A percentile compares a stretch with the other conserved stretches of the same genome.
phyloP scores from a whole-genome alignment of 345 rosid species.

The Eucalyptus cloeziana region DNA sequence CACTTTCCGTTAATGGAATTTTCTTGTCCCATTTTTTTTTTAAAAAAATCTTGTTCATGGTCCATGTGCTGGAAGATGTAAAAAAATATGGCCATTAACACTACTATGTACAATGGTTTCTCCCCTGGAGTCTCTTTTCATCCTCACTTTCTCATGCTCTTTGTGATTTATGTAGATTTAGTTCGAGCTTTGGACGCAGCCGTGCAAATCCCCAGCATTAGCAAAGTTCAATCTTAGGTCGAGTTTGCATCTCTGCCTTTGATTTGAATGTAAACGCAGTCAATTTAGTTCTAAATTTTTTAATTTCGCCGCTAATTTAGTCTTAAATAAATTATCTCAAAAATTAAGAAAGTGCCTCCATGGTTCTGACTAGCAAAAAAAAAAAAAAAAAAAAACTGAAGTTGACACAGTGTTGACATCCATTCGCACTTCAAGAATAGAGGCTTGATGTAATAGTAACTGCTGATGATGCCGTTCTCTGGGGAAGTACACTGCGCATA shows the following conservation, averaged over 20 bases:
- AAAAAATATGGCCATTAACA: not conserved
- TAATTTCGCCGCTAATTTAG: too few relatives aligned
- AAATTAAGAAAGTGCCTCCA: not conserved
- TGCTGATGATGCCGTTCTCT: not conserved
- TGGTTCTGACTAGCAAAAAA: not conserved
- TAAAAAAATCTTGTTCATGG: not conserved
- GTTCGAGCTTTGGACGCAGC: not conserved
- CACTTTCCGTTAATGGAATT: constrained; percentile 15
- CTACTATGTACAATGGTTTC: not conserved
- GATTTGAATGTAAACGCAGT: not conserved
- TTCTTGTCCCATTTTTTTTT: not conserved
- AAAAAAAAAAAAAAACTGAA: not conserved
- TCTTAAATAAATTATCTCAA: not conserved
- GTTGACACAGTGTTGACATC: not conserved
- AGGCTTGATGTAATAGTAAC: not conserved
- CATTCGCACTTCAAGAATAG: not conserved
- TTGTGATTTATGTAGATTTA: not conserved
- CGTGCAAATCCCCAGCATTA: not conserved
- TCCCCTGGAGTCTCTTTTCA: not conserved
- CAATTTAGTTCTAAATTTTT: too few relatives aligned
- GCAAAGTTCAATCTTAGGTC: not conserved
- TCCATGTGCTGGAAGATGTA: not conserved
- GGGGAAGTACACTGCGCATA: not conserved
- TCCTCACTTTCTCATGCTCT: not conserved
- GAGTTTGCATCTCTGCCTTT: not conserved